Percentiles rank a stretch among this genome's conserved stretches.
Conservation (phyloP, 805 yeast species). For the Yarrowia sp. region DNA sequence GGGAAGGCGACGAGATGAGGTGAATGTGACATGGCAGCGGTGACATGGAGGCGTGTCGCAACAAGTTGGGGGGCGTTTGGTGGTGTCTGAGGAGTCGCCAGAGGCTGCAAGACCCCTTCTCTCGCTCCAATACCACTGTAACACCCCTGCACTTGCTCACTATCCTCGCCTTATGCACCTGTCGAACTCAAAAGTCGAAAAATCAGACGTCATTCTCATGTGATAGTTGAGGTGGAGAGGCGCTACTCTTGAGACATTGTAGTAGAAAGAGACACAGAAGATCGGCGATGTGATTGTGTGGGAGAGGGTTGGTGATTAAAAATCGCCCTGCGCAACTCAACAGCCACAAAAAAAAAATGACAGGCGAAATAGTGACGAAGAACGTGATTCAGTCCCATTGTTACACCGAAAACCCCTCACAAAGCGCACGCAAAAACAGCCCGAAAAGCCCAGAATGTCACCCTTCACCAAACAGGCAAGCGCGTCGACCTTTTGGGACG, state of each 20-base stretch:
- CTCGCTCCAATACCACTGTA: not conserved
- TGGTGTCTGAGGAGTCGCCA: too few relatives aligned
- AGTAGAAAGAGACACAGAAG: not conserved
- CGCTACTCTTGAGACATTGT: constrained; percentile 25
- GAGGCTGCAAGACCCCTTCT: too few relatives aligned
- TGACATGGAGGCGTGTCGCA: not conserved
- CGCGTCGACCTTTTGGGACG: constrained; percentile 10
- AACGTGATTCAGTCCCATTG: not conserved
- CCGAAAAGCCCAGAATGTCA: too few relatives aligned
- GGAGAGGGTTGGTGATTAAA: not conserved
- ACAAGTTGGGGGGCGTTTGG: not conserved
- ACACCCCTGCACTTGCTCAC: constrained; percentile 15
- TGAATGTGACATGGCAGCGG: too few relatives aligned
- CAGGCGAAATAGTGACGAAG: too few relatives aligned
- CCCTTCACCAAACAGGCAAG: constrained; percentile 1
- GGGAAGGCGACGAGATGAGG: too few relatives aligned
- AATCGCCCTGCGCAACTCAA: not conserved
- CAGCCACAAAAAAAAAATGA: not conserved
- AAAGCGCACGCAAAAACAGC: too few relatives aligned
- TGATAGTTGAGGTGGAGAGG: constrained; percentile 35
- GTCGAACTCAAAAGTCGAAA: constrained; percentile 21
- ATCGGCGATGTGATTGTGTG: constrained; percentile 25
- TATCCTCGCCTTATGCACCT: constrained; percentile 10
- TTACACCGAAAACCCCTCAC: not conserved
- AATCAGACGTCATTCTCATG: constrained; percentile 37